phyloP scores from a whole-genome alignment of 2,329 filamentous ascomycete species.

The Talaromyces amestolkiae region DNA sequence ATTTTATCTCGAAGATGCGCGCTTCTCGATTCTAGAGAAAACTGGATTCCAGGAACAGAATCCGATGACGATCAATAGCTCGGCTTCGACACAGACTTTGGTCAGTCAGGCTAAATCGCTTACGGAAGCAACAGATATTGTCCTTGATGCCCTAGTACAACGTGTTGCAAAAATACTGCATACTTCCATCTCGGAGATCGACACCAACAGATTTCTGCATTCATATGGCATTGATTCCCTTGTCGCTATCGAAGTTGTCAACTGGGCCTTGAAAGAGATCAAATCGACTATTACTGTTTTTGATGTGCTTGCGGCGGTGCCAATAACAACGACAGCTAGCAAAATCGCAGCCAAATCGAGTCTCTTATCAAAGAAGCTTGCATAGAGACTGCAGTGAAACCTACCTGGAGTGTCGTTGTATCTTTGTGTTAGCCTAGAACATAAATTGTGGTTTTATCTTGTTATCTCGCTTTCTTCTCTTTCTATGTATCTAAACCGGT shows the following conservation, averaged over 20 bases:
- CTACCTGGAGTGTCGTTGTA: no score
- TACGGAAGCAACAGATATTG: neutral
- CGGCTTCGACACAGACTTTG: neutral
- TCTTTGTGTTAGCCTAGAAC: no score
- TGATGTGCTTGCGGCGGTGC: neutral
- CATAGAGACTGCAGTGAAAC: no score
- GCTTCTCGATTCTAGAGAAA: conserved; percentile 2
- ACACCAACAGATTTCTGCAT: neutral
- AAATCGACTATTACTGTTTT: conserved; percentile 15
- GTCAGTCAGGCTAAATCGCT: neutral
- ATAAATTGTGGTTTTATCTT: no score
- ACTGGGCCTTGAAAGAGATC: conserved; percentile 22
- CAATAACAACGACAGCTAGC: neutral
- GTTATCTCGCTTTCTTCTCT: no score
- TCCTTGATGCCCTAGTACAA: neutral
- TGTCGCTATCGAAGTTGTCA: conserved; percentile 24
- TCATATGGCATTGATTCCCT: conserved; percentile 20
- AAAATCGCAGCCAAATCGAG: neutral
- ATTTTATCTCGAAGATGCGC: conserved; percentile 7
- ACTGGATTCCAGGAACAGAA: no score
- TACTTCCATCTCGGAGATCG: conserved; percentile 1
- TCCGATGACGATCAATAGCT: neutral
- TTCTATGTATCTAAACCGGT: no score
- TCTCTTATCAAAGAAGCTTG: neutral
- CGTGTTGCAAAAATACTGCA: conserved; percentile 4